These are phyloP conservation scores for Neurospora sp. DNA, from an alignment of 2,329 filamentous ascomycete species.

Conservation along the genomic window DNA sequence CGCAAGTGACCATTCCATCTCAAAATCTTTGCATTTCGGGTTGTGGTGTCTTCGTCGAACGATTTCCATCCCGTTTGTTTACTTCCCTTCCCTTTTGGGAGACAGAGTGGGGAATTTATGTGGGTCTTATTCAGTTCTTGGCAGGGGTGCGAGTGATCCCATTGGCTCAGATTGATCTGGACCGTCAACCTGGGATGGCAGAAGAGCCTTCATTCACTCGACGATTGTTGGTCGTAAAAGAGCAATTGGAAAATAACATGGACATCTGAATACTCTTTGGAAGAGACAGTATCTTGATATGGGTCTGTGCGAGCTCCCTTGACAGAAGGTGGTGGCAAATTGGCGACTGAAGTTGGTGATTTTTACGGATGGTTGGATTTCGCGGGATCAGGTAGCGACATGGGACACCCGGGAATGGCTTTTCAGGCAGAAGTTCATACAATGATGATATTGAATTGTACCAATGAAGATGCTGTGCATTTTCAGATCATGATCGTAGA, in stretches of 20 bases:
- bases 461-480: background rate
- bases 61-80: background rate
- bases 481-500: background rate
- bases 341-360: background rate
- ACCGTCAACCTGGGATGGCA: background rate
- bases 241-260: background rate
- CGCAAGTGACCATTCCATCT: background rate
- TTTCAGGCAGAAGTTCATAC: background rate
- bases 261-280: background rate
- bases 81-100: background rate
- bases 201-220: background rate
- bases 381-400: background rate
- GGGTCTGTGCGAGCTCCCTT: background rate
- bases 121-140: background rate
- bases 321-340: too few species aligned
- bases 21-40: background rate
- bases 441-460: background rate
- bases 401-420: background rate
- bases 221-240: background rate
- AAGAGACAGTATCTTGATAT: background rate
- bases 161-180: background rate
- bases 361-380: background rate
- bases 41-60: background rate
- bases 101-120: background rate
- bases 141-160: background rate